A percentile compares a stretch with the other conserved stretches of the same genome.
Evolutionary conservation across 805 yeast genomes (phyloP).

Genomic region (Suhomyces kilbournensis): DNA sequence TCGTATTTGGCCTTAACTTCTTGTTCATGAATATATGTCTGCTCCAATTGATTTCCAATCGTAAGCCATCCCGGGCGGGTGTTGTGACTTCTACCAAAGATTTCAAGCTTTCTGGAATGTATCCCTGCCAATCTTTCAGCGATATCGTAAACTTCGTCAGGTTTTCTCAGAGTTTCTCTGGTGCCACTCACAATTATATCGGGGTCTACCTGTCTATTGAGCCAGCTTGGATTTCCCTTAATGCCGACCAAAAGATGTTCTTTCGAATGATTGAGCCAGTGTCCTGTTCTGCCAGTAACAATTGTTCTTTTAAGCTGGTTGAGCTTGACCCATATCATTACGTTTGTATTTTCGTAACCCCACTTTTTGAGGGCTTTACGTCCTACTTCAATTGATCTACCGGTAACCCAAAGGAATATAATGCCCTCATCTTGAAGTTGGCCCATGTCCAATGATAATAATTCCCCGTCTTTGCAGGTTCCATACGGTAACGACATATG

Average conservation of each 20-base stretch:
- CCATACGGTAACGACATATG: constrained; percentile 84
- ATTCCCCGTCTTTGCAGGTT: constrained; percentile 73
- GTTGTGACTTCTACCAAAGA: constrained; percentile 86
- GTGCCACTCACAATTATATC: constrained; percentile 81
- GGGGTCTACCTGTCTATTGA: constrained; percentile 61
- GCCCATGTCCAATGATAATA: constrained; percentile 62
- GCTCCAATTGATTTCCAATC: constrained; percentile 73
- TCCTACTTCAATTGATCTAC: constrained; percentile 87
- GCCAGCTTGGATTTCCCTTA: constrained; percentile 78
- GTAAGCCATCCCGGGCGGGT: constrained; percentile 87
- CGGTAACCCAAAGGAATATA: constrained; percentile 89
- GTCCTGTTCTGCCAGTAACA: constrained; percentile 95
- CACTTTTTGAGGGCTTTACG: constrained; percentile 69
- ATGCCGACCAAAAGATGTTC: constrained; percentile 85
- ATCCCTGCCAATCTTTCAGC: constrained; percentile 81
- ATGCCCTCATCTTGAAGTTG: constrained; percentile 81
- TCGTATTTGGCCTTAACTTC: constrained; percentile 49
- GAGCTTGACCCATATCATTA: constrained; percentile 85
- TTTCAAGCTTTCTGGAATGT: constrained; percentile 75
- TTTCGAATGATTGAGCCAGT: constrained; percentile 93
- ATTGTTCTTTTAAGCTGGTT: constrained; percentile 86
- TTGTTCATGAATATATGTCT: constrained; percentile 54
- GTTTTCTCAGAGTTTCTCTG: constrained; percentile 86
- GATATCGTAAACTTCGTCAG: constrained; percentile 83
- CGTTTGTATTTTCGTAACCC: constrained; percentile 81